Percentiles rank a stretch among this genome's conserved stretches.
Conservation (phyloP, 2,329 filamentous ascomycete species). For the Fusarium sp. region DNA sequence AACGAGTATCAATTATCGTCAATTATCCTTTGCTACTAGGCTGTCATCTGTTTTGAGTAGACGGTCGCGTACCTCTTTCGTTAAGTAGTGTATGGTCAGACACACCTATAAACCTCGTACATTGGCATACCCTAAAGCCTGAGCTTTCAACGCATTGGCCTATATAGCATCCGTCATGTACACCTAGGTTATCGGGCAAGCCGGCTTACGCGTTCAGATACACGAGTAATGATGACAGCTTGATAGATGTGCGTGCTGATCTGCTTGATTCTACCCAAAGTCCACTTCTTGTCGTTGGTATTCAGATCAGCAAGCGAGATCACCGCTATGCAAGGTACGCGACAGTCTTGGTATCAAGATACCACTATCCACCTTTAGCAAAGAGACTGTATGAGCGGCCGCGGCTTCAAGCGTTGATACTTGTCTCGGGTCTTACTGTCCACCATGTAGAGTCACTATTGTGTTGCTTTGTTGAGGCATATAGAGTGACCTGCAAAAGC, state of each 20-base stretch:
- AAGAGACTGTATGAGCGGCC: background rate
- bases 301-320: slow-evolving; percentile 31
- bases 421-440: background rate
- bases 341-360: background rate
- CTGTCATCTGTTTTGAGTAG: too few species aligned
- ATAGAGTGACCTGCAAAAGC: slow-evolving; percentile 1
- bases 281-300: slow-evolving; percentile 6
- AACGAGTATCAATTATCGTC: too few species aligned
- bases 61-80: too few species aligned
- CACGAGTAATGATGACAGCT: background rate
- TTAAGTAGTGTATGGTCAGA: too few species aligned
- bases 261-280: background rate
- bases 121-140: background rate
- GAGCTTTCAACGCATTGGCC: background rate
- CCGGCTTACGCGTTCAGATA: background rate
- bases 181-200: background rate
- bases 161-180: background rate
- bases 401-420: background rate
- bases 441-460: slow-evolving; percentile 1
- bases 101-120: too few species aligned
- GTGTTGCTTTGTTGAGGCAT: slow-evolving; percentile 6
- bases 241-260: background rate
- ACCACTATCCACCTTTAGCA: slow-evolving; percentile 4
- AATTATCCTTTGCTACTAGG: too few species aligned
- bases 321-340: slow-evolving; percentile 18